Percentiles rank a stretch among this genome's conserved stretches.
Evolutionary conservation across 75 land plant genomes (phyloP).

Genomic region (Selaginella tamariscina): DNA sequence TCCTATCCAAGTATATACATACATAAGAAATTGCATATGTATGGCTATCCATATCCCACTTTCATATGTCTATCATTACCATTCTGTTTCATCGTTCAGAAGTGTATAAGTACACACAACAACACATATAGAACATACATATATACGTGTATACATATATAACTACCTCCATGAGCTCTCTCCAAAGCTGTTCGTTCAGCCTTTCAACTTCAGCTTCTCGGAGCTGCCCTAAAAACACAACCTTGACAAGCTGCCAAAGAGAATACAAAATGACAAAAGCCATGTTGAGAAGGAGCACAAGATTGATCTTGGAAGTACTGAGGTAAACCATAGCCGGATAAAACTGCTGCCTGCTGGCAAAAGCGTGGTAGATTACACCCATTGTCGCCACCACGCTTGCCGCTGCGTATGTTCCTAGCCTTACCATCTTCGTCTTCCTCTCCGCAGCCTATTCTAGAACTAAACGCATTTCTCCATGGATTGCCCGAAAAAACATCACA

Average conservation of each 20-base stretch:
- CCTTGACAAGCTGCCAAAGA: slow-evolving; percentile 67
- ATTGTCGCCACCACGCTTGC: slow-evolving; percentile 53
- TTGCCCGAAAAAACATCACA: no score
- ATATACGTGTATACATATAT: no score
- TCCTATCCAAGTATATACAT: no score
- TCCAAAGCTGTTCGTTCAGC: slow-evolving; percentile 88
- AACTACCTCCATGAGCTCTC: slow-evolving; percentile 97
- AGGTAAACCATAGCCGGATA: slow-evolving; percentile 88
- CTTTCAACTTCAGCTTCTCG: slow-evolving; percentile 97
- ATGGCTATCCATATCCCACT: no score
- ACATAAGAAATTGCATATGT: no score
- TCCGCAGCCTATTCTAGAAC: slow-evolving; percentile 3
- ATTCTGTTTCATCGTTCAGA: no score
- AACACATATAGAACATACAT: no score
- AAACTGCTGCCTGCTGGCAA: slow-evolving; percentile 77
- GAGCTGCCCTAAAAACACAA: slow-evolving; percentile 66
- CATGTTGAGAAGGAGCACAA: slow-evolving; percentile 80
- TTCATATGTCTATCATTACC: no score
- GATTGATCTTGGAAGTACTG: slow-evolving; percentile 91
- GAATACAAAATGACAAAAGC: slow-evolving; percentile 72
- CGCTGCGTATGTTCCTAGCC: slow-evolving; percentile 66
- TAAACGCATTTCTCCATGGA: neutral
- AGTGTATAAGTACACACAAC: no score
- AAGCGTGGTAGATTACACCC: slow-evolving; percentile 73
- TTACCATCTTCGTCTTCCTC: slow-evolving; percentile 42